Evolutionary conservation across 2,329 filamentous ascomycete species (phyloP).

Genomic region (Aspergillus fischeri): DNA sequence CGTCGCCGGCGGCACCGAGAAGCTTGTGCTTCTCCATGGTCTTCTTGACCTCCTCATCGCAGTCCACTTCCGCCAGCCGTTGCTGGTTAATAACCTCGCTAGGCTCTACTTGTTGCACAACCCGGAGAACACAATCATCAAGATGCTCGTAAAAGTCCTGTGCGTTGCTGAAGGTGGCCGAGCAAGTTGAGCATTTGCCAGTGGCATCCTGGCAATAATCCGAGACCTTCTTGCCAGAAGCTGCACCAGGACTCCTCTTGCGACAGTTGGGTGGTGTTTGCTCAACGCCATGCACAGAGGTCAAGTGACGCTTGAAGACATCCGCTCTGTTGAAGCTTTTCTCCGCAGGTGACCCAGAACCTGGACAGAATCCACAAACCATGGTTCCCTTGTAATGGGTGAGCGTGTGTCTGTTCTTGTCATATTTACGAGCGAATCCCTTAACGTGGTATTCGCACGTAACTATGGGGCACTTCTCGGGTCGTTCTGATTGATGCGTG

Average conservation of each 20-base stretch:
- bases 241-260: constrained; percentile 57
- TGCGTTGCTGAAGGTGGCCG: constrained; percentile 74
- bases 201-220: constrained; percentile 72
- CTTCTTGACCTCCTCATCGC: constrained; percentile 54
- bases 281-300: constrained; percentile 85
- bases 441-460: constrained; percentile 90
- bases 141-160: constrained; percentile 98
- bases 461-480: constrained; percentile 89
- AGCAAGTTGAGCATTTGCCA: constrained; percentile 90
- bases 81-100: constrained; percentile 56
- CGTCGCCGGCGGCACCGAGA: constrained; percentile 45
- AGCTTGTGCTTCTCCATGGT: constrained; percentile 57
- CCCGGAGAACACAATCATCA: constrained; percentile 64
- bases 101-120: constrained; percentile 58
- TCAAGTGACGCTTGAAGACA: constrained; percentile 92
- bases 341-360: constrained; percentile 80
- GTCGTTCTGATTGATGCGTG: constrained; percentile 84
- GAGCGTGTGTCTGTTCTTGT: constrained; percentile 90
- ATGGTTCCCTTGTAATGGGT: constrained; percentile 97
- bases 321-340: constrained; percentile 96
- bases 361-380: constrained; percentile 93
- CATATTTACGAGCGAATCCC: constrained; percentile 91
- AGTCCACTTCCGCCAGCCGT: constrained; percentile 55
- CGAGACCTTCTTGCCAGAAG: constrained; percentile 60
- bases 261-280: constrained; percentile 89